phyloP scores from a whole-genome alignment of 1,284 basidiomycete genomes.

The Fistulina hepatica region DNA sequence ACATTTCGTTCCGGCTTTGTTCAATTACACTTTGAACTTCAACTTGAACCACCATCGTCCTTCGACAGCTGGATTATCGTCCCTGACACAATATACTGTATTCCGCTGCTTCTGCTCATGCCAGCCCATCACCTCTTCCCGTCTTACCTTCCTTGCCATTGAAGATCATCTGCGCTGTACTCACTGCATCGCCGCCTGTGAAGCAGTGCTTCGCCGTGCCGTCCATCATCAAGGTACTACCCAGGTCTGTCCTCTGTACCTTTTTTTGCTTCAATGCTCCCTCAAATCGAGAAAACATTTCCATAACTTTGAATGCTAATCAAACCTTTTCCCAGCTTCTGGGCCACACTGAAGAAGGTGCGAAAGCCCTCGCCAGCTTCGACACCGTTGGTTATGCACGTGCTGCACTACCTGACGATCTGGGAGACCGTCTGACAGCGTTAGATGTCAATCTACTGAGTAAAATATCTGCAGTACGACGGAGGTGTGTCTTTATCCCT shows the following conservation, averaged over 20 bases:
- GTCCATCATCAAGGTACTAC: slow-evolving; percentile 29
- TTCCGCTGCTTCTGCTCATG: slow-evolving; percentile 30
- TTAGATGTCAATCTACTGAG: slow-evolving; percentile 43
- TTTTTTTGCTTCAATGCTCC: too few relatives aligned
- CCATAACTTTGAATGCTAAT: too few relatives aligned
- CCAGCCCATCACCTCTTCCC: slow-evolving; percentile 41
- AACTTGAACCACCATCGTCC: too few relatives aligned
- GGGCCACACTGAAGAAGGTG: slow-evolving; percentile 36
- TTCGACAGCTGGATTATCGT: too few relatives aligned
- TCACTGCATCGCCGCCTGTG: slow-evolving; percentile 20
- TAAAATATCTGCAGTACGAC: slow-evolving; percentile 42
- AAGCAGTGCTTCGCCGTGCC: slow-evolving; percentile 23
- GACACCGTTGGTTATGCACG: slow-evolving; percentile 41
- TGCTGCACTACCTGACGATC: slow-evolving; percentile 32
- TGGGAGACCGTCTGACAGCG: slow-evolving; percentile 43
- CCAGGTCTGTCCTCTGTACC: too few relatives aligned
- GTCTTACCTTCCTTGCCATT: slow-evolving; percentile 42
- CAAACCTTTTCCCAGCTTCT: slow-evolving; percentile 30
- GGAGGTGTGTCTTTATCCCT: slow-evolving; percentile 17
- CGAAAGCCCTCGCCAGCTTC: slow-evolving; percentile 32
- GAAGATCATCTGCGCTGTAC: slow-evolving; percentile 31
- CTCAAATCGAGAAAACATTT: too few relatives aligned
- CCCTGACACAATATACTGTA: too few relatives aligned
- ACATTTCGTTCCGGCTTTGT: too few relatives aligned
- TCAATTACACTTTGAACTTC: too few relatives aligned